Base-by-base conservation (phyloP, 306 rosid species). In the Lupinus albus region DNA sequence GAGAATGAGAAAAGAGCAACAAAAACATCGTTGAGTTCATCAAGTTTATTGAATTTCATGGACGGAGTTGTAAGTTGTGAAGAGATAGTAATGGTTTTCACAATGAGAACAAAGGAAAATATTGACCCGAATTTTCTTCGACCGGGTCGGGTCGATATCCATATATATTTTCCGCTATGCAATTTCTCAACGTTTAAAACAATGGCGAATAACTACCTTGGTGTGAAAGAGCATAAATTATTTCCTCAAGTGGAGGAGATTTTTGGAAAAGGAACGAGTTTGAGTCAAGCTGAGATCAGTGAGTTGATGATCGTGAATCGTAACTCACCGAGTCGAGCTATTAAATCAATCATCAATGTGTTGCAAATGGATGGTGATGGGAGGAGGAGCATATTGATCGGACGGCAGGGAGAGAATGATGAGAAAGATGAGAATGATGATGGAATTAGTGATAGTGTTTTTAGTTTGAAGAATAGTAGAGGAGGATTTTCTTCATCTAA, bases 81-180 rank as follows among this genome's bases (percentile, higher is more conserved):
- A 14, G 97, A 88, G 88, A 81, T 82, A 52, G 71, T 91, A 6
- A 77, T 88, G 92, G 87, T 91, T 52, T 88, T 86, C 89, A 91
- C 95, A n/a, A 84, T 85, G 86, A 87, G 72, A 13, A 58, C 80
- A 46, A 88, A 91, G 51, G 95, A 91, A 2, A 39, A 65, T 0
- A 67, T 84, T 25, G 92, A 91, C 58, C 90, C 86, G 55, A 78
- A 80, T 10, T 18, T 87, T 0, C 80, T 91, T 5, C 49, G 95
- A 0, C 97, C 97, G 78, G 97, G 97, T 72, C 92, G 97, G 69
- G 79, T 91, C 72, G 95, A 91, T 11, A 88, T 91, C 0, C 97
- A 87, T 14, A 88, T 87, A 53, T 86, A 81, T 71, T 87, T 87
- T 4, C 84, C 87, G 3, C 68, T 85, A 0, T 87, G 92, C 18